Evolutionary conservation across 78 protist genomes (phyloP), one percentile per base, ranked within the genome.

Genomic region (Guillardia theta): DNA sequence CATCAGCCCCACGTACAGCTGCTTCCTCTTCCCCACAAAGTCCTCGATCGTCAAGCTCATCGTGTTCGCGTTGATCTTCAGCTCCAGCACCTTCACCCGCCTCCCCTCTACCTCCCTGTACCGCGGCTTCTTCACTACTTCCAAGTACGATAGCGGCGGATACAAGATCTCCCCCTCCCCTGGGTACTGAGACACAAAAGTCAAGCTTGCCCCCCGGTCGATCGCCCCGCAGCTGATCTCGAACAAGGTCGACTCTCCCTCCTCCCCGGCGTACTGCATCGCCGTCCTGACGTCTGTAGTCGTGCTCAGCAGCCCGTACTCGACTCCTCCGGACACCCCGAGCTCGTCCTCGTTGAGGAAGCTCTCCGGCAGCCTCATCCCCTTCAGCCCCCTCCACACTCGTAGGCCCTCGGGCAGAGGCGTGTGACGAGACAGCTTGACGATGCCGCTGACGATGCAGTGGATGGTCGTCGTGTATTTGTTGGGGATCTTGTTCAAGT

Each of bases 391-490:
- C 0, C 90, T 3, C 37, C 3, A 78, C 83, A 70, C 90, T 1
- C 45, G 48, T 36, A 12, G 18, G 41, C 24, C 1, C 90, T 44
- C 50, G 19, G 90, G 90, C n/a, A 78, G 21, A n/a, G 45, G 10
- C 50, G 21, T 8, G 12, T 44, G 53, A 4, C 24, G 10, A 24
- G 50, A 37, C 90, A 78, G 21, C 48, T 78, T 78, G 45, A 18
- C 18, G 24, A 78, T 30, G 9, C 90, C 90, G 18, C 44, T 78
- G 53, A 64, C 80, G 90, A 93, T 76, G 15, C 27, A 77, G 64
- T 93, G 94, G 50, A 93, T n/a, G 15, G 90, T 93, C 24, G 90
- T 93, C 33, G 88, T 46, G 94, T 93, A 93, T 12, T 6, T 43
- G 48, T 76, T 93, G 50, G n/a, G n/a, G n/a, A n/a, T n/a, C n/a